These are phyloP conservation scores for Psilocybe cyanescens DNA, from an alignment of 768 basidiomycete species.

Conservation along the genomic window DNA sequence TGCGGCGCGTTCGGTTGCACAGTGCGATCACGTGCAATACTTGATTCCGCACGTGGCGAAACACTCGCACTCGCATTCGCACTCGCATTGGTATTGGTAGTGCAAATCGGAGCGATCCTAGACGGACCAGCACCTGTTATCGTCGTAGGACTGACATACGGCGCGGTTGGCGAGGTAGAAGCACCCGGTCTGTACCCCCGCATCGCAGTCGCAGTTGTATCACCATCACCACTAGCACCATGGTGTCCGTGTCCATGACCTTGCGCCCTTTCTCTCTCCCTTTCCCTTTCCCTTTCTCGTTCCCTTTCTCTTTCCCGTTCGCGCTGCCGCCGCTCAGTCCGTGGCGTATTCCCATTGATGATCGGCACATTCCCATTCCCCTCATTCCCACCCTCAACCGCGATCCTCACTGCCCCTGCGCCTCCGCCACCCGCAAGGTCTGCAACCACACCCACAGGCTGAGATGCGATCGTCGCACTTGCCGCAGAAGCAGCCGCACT, in stretches of 20 bases:
- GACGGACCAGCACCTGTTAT: constrained; percentile 2
- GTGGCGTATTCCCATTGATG: background rate
- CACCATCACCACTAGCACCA: background rate
- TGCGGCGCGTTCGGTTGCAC: constrained; percentile 19
- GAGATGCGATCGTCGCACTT: background rate
- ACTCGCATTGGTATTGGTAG: too few relatives aligned
- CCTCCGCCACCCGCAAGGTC: too few relatives aligned
- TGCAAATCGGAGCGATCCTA: background rate
- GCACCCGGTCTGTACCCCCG: background rate
- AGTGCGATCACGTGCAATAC: constrained; percentile 26
- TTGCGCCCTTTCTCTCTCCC: constrained; percentile 4
- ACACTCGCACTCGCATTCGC: constrained; percentile 1
- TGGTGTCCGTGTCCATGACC: background rate
- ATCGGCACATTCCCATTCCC: constrained; percentile 4
- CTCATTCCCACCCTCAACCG: constrained; percentile 2
- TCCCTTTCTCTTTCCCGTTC: background rate
- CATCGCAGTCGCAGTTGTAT: background rate
- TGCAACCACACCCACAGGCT: background rate
- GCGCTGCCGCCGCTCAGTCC: constrained; percentile 2
- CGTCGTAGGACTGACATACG: constrained; percentile 3
- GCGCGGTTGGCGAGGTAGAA: background rate
- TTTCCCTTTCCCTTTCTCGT: background rate
- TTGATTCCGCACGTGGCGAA: constrained; percentile 19
- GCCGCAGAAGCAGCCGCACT: background rate
- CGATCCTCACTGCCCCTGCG: constrained; percentile 1